phyloP scores from a whole-genome alignment of 1,284 basidiomycete species.

The Sporisorium scitamineum region DNA sequence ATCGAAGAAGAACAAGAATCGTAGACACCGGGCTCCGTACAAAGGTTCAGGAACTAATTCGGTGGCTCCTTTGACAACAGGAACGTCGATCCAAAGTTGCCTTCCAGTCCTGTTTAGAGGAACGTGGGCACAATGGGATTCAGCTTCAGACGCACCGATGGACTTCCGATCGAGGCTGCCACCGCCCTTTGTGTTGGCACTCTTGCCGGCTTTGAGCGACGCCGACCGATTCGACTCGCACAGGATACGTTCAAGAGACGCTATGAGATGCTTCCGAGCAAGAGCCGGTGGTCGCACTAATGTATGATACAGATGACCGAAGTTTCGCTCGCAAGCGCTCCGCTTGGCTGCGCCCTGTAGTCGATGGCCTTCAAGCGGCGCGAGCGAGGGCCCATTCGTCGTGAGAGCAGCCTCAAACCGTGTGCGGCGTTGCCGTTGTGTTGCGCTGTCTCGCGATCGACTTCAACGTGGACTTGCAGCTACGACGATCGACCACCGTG shows the following conservation, averaged over 20 bases:
- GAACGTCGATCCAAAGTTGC: neutral
- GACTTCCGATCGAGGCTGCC: neutral
- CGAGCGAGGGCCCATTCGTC: no score
- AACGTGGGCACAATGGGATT: neutral
- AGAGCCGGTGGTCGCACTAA: neutral
- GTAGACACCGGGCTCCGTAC: neutral
- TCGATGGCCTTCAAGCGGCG: slow-evolving; percentile 6
- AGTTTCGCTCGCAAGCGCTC: no score
- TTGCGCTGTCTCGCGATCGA: no score
- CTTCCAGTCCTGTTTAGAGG: no score
- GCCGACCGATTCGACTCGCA: neutral
- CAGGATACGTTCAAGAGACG: neutral
- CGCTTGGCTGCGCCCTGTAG: neutral
- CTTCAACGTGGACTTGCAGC: neutral
- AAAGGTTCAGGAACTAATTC: neutral
- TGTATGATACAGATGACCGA: no score
- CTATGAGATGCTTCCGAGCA: neutral
- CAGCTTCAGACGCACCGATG: neutral
- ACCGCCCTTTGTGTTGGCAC: neutral
- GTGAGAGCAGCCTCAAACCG: no score
- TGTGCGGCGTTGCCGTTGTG: no score
- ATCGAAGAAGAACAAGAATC: no score
- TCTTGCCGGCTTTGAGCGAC: neutral
- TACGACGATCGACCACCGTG: no score
- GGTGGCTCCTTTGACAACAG: neutral